A percentile compares a stretch with the other conserved stretches of the same genome.
Conservation (phyloP, 2,329 filamentous ascomycete species). For the Fusarium tuaranense region DNA sequence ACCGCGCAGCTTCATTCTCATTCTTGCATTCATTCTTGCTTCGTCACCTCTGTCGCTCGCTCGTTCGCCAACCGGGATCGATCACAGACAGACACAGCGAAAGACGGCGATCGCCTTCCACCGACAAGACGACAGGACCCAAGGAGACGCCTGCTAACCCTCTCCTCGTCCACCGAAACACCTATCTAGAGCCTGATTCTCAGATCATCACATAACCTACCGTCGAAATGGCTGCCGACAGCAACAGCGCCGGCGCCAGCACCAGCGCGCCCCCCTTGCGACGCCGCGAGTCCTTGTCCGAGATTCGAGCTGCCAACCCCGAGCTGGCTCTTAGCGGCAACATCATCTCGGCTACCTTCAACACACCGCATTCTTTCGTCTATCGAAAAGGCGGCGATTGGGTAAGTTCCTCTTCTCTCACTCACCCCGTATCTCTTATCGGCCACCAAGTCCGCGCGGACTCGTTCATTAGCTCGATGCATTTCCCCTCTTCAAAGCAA, state of each 20-base stretch:
- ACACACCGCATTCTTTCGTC: constrained; percentile 69
- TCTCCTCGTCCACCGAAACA: constrained; percentile 16
- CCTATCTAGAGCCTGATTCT: constrained; percentile 12
- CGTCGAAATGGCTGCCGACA: constrained; percentile 28
- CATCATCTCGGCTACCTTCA: constrained; percentile 75
- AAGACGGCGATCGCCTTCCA: constrained; percentile 29
- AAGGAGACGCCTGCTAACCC: constrained; percentile 29
- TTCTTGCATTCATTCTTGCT: constrained; percentile 5
- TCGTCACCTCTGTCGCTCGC: neutral
- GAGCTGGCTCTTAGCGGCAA: constrained; percentile 71
- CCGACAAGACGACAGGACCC: constrained; percentile 21
- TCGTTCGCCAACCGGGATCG: constrained; percentile 36
- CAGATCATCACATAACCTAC: constrained; percentile 1
- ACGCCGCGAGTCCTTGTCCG: constrained; percentile 63
- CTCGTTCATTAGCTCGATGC: constrained; percentile 25
- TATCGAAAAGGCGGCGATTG: constrained; percentile 71
- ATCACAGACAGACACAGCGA: constrained; percentile 33
- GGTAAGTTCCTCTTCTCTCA: constrained; percentile 57
- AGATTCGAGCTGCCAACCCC: constrained; percentile 67
- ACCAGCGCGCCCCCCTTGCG: constrained; percentile 49
- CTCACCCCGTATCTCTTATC: constrained; percentile 28
- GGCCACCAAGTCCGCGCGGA: constrained; percentile 10
- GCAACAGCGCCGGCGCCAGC: constrained; percentile 8
- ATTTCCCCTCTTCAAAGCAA: constrained; percentile 39
- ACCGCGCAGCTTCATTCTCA: constrained; percentile 11